phyloP scores from a whole-genome alignment of 2,329 filamentous ascomycete genomes.

The Fusarium sp. region DNA sequence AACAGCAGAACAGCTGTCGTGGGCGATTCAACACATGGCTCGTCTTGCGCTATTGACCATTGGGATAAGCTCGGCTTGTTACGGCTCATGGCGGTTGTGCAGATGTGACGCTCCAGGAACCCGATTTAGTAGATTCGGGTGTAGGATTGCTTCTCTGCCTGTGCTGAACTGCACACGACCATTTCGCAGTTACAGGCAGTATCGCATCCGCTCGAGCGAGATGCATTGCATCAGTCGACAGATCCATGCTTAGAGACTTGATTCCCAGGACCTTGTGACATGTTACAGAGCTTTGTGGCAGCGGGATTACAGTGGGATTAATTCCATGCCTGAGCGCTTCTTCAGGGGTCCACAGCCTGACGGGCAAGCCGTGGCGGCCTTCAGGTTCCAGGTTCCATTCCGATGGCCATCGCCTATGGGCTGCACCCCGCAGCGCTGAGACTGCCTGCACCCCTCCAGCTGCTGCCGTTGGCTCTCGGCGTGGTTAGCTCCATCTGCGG shows the following conservation, averaged over 20 bases:
- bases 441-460: constrained; percentile 37
- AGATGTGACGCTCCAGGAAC: neutral
- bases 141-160: neutral
- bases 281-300: neutral
- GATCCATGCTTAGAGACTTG: neutral
- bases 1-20: constrained; percentile 9
- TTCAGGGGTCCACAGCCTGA: neutral
- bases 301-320: constrained; percentile 1
- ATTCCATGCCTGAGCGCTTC: neutral
- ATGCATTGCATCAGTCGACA: neutral
- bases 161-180: neutral
- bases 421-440: constrained; percentile 32
- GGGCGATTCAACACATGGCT: constrained; percentile 19
- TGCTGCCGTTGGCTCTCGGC: constrained; percentile 6
- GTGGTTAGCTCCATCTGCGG: constrained; percentile 19
- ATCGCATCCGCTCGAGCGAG: neutral
- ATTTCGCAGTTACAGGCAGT: neutral
- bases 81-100: constrained; percentile 18
- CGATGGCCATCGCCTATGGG: neutral
- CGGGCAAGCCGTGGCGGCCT: neutral
- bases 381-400: neutral
- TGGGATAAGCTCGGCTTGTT: constrained; percentile 24
- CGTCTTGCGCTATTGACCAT: constrained; percentile 9
- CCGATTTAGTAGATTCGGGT: neutral
- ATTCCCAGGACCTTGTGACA: neutral